A percentile compares a stretch with the other conserved stretches of the same genome.
phyloP scores from a whole-genome alignment of 305 asterid genomes.

The Fraxinus nigra region DNA sequence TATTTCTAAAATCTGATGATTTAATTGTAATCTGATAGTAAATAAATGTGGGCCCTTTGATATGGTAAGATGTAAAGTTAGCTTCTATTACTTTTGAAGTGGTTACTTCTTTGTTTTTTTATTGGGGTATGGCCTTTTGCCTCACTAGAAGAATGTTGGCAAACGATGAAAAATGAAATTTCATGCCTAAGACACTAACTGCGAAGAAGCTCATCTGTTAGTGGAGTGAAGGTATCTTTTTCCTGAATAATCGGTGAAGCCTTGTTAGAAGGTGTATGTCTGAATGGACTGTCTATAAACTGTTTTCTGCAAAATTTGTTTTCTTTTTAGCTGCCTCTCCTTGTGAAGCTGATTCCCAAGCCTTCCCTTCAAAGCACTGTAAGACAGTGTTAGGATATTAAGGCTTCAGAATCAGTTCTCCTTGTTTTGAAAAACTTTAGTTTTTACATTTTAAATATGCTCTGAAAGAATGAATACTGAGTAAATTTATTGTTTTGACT shows the following conservation, averaged over 20 bases:
- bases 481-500: not conserved
- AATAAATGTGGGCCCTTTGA: not conserved
- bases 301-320: not conserved
- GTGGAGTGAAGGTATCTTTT: not conserved
- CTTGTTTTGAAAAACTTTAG: not conserved
- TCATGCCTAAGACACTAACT: not conserved
- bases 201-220: not conserved
- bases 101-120: not conserved
- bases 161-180: not conserved
- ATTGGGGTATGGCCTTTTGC: not conserved
- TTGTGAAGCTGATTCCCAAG: not conserved
- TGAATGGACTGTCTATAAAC: not conserved
- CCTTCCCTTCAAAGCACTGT: not conserved
- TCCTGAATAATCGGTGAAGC: not conserved
- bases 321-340: not conserved
- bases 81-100: not conserved
- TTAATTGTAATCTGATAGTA: not conserved
- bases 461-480: not conserved
- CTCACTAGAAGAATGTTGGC: not conserved
- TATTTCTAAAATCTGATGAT: not conserved
- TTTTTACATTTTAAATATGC: not conserved
- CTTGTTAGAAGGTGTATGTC: not conserved
- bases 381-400: not conserved
- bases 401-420: not conserved
- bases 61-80: not conserved